Evolutionary conservation across 2,329 filamentous ascomycete species (phyloP).

Genomic region (Orbilia brochopaga): DNA sequence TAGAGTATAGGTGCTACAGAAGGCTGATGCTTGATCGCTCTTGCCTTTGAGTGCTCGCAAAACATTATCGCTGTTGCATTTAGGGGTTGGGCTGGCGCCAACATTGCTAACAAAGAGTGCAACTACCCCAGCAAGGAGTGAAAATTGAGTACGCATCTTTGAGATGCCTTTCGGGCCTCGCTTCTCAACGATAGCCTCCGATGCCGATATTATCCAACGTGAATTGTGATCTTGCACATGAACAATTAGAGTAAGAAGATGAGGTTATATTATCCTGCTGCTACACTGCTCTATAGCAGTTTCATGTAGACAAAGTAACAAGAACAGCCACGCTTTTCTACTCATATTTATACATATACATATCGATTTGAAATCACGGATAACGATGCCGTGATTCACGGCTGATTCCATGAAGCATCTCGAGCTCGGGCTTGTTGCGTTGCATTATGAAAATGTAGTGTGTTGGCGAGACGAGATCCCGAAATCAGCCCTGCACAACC

Average conservation of each 20-base stretch:
- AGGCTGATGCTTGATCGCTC: not conserved
- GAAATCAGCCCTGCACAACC: too few relatives aligned
- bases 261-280: too few relatives aligned
- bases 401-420: not conserved
- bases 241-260: too few relatives aligned
- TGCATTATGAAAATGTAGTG: not conserved
- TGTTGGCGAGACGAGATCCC: not conserved
- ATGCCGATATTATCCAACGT: too few relatives aligned
- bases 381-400: not conserved
- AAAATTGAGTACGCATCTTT: not conserved
- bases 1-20: constrained; percentile 4
- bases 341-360: not conserved
- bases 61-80: constrained; percentile 1
- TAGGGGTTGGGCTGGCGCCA: constrained; percentile 1
- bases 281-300: too few relatives aligned
- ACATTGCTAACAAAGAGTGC: not conserved
- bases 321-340: too few relatives aligned
- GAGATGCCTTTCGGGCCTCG: not conserved
- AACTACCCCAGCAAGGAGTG: not conserved
- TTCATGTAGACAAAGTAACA: too few relatives aligned
- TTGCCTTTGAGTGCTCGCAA: not conserved
- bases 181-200: too few relatives aligned
- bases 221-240: not conserved
- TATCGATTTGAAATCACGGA: not conserved
- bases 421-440: too few relatives aligned